Evolutionary conservation across 1,139 yeast species (phyloP), one percentile per base, ranked within the genome.

Genomic region (Scheffersomyces cryptocercus): DNA sequence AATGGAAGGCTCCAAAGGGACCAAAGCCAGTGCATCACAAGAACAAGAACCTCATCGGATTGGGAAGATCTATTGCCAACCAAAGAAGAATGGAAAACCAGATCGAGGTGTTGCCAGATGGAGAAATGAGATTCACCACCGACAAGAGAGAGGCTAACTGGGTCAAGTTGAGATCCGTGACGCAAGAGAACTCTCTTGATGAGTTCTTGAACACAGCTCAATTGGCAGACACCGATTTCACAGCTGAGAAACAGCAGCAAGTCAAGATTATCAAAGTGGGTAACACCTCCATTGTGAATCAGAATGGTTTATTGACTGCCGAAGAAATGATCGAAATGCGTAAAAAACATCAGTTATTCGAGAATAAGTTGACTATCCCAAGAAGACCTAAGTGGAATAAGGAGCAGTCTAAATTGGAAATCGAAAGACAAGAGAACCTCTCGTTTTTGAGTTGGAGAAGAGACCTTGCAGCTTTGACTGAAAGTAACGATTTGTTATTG

Each of bases 381-480:
- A 81, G 96, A 64, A 79, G 99, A 62, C 99, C 99, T 6, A 59
- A 69, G 41, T 95, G 99, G 99, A 77, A 70, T 45, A 78, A 77
- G 48, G 72, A 64, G 3, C 93, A 85, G 68, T 84, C 93, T 39
- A 82, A 84, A 49, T 73, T 77, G 36, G 89, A 90, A 66, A 78
- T 95, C 40, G 96, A 91, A 53, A 78, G 95, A 60, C 83, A 82
- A 56, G 99, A 95, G 67, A 89, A 87, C 58, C 87, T 89, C 53
- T 85, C 97, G 2, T 95, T 95, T 59, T 76, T 95, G 58, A 85
- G 86, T 29, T 95, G 99, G 99, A 81, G 99, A 70, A 78, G 98
- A 60, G 83, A 84, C 37, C 75, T 95, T 49, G 99, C 99, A 0
- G 68, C 77, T 37, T 74, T 95, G 47, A 95, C 95, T 49, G 97